These are phyloP conservation scores for Sedum album DNA, from an alignment of 164 flowering plant species.

Conservation along the genomic window DNA sequence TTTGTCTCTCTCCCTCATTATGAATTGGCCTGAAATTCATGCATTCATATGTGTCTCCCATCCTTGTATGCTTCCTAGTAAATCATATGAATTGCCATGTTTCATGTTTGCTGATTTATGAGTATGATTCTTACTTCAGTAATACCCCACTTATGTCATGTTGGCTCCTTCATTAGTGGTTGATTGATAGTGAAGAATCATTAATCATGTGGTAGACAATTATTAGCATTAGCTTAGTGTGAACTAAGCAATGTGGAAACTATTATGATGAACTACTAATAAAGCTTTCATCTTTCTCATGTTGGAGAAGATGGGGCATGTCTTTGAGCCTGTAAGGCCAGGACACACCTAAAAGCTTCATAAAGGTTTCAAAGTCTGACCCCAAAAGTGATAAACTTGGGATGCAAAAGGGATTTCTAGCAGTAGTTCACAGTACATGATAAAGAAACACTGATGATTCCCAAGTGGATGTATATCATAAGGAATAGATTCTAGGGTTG, in stretches of 20 bases:
- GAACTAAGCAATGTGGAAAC: slow-evolving; percentile 2
- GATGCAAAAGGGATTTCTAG: slow-evolving; percentile 1
- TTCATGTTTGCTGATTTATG: slow-evolving; percentile 3
- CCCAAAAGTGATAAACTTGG: not conserved
- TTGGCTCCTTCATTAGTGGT: not conserved
- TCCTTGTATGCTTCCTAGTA: not conserved
- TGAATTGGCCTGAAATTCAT: not conserved
- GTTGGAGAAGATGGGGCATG: slow-evolving; percentile 7
- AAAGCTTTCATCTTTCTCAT: not conserved
- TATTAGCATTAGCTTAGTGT: not conserved
- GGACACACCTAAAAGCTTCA: slow-evolving; percentile 1
- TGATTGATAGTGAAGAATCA: not conserved
- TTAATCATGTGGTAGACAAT: not conserved
- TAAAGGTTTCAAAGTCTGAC: slow-evolving; percentile 1
- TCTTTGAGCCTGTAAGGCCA: not conserved
- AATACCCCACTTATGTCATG: not conserved
- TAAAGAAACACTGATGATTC: not conserved
- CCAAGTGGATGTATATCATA: not conserved
- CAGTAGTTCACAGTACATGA: not conserved
- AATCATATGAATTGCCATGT: not conserved
- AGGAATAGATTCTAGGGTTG: not conserved
- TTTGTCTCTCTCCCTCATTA: not conserved
- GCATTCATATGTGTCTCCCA: slow-evolving; percentile 7
- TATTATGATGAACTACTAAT: not conserved
- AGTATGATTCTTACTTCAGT: slow-evolving; percentile 1